phyloP scores from a whole-genome alignment of 129 eudicot species.

The Arctium minus region DNA sequence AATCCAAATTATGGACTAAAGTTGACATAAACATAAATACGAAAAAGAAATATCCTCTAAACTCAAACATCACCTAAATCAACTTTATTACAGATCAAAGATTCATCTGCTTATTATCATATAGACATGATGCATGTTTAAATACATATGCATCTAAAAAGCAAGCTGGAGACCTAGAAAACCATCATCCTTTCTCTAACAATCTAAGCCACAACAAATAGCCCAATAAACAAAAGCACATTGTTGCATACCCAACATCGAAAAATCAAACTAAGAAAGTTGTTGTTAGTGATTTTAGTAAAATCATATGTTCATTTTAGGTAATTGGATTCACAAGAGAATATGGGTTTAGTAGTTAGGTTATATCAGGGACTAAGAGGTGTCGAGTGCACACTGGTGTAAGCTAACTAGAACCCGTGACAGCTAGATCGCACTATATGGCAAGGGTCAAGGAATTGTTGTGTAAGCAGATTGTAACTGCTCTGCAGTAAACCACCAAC shows the following conservation, averaged over 20 bases:
- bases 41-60: background rate
- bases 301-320: no score
- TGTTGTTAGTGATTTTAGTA: no score
- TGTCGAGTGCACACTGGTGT: no score
- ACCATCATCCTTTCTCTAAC: background rate
- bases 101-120: background rate
- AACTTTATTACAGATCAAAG: background rate
- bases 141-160: background rate
- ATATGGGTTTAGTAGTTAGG: no score
- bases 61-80: background rate
- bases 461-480: no score
- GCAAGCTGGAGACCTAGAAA: background rate
- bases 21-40: background rate
- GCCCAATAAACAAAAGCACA: background rate
- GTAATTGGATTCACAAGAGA: no score
- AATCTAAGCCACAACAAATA: background rate
- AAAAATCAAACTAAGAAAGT: background rate
- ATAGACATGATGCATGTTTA: background rate
- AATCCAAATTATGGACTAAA: background rate
- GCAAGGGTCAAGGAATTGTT: no score
- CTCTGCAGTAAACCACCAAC: no score
- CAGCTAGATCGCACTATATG: no score
- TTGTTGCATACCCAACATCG: background rate
- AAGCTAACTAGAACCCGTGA: no score
- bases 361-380: no score